phyloP scores from a whole-genome alignment of 2,329 filamentous ascomycete species.

The Neonectria punicea region DNA sequence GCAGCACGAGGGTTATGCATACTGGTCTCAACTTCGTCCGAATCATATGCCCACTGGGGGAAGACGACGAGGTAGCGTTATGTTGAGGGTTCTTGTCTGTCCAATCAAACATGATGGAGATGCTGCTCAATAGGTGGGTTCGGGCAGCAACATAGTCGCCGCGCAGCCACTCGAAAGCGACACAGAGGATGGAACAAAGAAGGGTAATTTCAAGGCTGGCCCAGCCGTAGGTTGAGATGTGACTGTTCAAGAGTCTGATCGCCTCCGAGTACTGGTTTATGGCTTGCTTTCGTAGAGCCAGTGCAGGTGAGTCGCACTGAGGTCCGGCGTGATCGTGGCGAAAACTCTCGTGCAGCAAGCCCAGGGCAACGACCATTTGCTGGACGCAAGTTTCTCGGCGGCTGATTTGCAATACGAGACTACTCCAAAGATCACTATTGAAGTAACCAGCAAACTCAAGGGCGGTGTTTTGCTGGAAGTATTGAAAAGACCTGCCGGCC shows the following conservation, averaged over 20 bases:
- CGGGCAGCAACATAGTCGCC: conserved; percentile 29
- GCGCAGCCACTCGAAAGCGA: conserved; percentile 34
- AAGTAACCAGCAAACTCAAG: conserved; percentile 31
- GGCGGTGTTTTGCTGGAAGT: conserved; percentile 28
- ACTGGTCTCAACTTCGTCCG: conserved; percentile 19
- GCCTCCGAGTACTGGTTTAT: conserved; percentile 21
- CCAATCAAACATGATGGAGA: conserved; percentile 29
- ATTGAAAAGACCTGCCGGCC: conserved; percentile 23
- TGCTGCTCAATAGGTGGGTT: conserved; percentile 26
- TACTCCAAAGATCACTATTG: conserved; percentile 31
- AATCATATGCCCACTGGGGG: conserved; percentile 31
- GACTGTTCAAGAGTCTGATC: conserved; percentile 25
- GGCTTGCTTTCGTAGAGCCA: conserved; percentile 17
- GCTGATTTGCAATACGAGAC: conserved; percentile 29
- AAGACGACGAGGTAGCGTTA: conserved; percentile 27
- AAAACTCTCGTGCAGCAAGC: conserved; percentile 31
- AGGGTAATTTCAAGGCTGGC: conserved; percentile 28
- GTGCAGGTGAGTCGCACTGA: background rate
- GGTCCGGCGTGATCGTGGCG: conserved; percentile 9
- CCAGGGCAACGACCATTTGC: conserved; percentile 30
- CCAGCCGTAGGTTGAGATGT: conserved; percentile 31
- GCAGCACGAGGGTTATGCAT: conserved; percentile 27
- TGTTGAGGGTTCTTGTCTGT: background rate
- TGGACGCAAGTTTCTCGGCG: conserved; percentile 30
- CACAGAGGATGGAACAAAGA: conserved; percentile 31